Evolutionary conservation across 75 land plant species (phyloP).

Genomic region (Pinus taeda): DNA sequence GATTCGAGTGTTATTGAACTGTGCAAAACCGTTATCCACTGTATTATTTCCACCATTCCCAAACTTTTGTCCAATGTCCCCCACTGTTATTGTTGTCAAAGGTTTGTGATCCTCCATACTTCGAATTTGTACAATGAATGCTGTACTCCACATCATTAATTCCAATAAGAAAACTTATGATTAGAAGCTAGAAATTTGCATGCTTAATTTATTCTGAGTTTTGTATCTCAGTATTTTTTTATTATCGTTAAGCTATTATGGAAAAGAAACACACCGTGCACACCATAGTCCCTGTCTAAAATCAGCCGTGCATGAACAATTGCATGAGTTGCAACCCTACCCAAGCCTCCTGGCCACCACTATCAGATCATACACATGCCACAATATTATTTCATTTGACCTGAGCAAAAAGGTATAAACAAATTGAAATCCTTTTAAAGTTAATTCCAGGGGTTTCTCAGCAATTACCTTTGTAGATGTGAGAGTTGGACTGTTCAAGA

Average conservation of each 20-base stretch:
- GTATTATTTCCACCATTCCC: slow-evolving; percentile 32
- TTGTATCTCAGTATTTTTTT: background rate
- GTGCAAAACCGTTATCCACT: slow-evolving; percentile 24
- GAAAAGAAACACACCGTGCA: slow-evolving; percentile 20
- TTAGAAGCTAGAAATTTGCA: background rate
- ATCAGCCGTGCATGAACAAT: slow-evolving; percentile 30
- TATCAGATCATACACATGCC: slow-evolving; percentile 2
- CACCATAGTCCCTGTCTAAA: slow-evolving; percentile 27
- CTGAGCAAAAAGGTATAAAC: background rate
- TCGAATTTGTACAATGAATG: slow-evolving; percentile 27
- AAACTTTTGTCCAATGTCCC: slow-evolving; percentile 30
- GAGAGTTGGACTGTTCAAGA: slow-evolving; percentile 27
- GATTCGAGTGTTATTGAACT: slow-evolving; percentile 17
- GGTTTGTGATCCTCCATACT: slow-evolving; percentile 28
- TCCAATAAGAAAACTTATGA: no score
- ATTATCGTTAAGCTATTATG: background rate
- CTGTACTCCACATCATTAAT: slow-evolving; percentile 10
- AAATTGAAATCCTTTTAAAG: background rate
- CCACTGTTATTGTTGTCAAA: slow-evolving; percentile 24
- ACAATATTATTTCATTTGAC: slow-evolving; percentile 7
- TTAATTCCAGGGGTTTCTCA: background rate
- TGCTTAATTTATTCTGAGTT: background rate
- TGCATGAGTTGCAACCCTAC: slow-evolving; percentile 33
- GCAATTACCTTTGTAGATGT: slow-evolving; percentile 26
- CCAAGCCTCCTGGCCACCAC: slow-evolving; percentile 46